Percentiles rank a stretch among this genome's conserved stretches.
Conservation (phyloP, 2,329 filamentous ascomycete genomes). For the Phyllosticta citribraziliensis region DNA sequence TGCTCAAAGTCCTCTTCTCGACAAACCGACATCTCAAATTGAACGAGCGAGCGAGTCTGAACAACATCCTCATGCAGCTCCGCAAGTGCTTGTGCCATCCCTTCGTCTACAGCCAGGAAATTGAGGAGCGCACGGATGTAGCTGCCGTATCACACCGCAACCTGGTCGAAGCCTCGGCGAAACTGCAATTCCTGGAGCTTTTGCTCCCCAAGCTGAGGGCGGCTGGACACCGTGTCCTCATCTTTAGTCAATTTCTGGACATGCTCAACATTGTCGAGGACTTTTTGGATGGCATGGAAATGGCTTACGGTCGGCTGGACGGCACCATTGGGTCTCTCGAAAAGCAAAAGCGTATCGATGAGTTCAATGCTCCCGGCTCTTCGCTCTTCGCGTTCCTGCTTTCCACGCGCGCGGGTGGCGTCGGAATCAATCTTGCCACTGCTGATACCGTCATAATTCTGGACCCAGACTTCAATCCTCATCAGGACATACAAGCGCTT, state of each 20-base stretch:
- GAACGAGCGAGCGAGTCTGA: slow-evolving; percentile 68
- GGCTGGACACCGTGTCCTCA: slow-evolving; percentile 78
- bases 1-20: slow-evolving; percentile 79
- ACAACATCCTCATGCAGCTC: slow-evolving; percentile 92
- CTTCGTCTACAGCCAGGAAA: slow-evolving; percentile 82
- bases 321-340: slow-evolving; percentile 71
- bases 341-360: slow-evolving; percentile 90
- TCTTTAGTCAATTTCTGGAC: slow-evolving; percentile 91
- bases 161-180: slow-evolving; percentile 82
- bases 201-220: slow-evolving; percentile 82
- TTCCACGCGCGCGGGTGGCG: slow-evolving; percentile 88
- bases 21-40: slow-evolving; percentile 49
- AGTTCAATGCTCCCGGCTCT: slow-evolving; percentile 79
- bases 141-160: slow-evolving; percentile 60
- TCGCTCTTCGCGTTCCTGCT: slow-evolving; percentile 81
- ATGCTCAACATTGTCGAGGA: slow-evolving; percentile 87
- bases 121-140: slow-evolving; percentile 69
- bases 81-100: slow-evolving; percentile 93
- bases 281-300: slow-evolving; percentile 67
- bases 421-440: slow-evolving; percentile 94
- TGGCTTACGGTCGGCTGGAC: slow-evolving; percentile 72
- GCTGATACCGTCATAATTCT: slow-evolving; percentile 97
- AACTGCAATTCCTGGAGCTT: slow-evolving; percentile 71
- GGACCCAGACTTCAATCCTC: slow-evolving; percentile 94
- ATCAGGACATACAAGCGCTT: slow-evolving; percentile 93